A percentile compares a stretch with the other conserved stretches of the same genome.
These are phyloP conservation scores for Ambrosia trifida DNA, from an alignment of 129 eudicot genomes.

Conservation along the genomic window DNA sequence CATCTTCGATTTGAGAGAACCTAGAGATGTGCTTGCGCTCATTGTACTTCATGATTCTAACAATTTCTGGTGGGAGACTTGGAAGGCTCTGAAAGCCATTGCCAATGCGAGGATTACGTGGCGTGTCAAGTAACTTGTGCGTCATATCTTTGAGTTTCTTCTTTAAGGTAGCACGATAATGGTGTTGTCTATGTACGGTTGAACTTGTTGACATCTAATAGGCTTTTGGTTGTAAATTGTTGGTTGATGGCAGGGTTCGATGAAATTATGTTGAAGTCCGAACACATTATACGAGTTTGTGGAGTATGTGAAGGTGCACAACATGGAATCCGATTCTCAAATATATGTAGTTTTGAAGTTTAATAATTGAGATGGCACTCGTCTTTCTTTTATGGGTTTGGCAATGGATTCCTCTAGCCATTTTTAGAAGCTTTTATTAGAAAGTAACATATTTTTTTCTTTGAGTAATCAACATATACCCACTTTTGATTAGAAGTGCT, in stretches of 20 bases:
- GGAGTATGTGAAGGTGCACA: background rate
- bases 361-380: no score
- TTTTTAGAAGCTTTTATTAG: background rate
- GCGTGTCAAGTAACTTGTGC: conserved; percentile 35
- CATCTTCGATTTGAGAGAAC: background rate
- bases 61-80: background rate
- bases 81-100: conserved; percentile 23
- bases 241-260: background rate
- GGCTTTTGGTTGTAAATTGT: background rate
- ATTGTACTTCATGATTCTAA: background rate
- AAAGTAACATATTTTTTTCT: no score
- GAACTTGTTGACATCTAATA: background rate
- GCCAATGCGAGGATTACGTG: conserved; percentile 40
- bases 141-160: conserved; percentile 19
- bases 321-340: conserved; percentile 18
- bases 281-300: conserved; percentile 1
- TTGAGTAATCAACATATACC: no score
- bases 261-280: background rate
- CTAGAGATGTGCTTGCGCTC: background rate
- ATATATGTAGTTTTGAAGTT: background rate
- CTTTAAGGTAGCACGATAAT: background rate
- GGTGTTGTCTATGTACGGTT: background rate
- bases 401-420: background rate
- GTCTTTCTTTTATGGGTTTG: background rate
- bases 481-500: no score